These are phyloP conservation scores for Pleurotus citrinopileatus DNA, from an alignment of 768 basidiomycete genomes.

Conservation along the genomic window DNA sequence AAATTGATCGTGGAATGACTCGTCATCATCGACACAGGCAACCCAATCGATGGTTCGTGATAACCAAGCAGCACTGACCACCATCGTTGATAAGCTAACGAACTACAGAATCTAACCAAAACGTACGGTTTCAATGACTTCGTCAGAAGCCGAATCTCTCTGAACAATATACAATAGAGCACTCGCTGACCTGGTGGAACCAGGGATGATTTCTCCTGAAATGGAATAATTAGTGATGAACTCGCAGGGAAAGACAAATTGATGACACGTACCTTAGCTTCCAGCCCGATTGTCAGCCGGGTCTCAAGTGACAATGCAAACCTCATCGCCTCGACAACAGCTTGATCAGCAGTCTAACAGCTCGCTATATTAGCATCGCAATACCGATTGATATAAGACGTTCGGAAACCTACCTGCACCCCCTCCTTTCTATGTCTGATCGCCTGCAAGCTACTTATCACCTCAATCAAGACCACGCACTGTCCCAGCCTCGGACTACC, in stretches of 20 bases:
- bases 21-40: constrained; percentile 32
- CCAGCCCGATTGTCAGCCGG: constrained; percentile 51
- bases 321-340: constrained; percentile 28
- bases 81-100: not conserved
- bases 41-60: constrained; percentile 43
- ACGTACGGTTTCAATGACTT: constrained; percentile 63
- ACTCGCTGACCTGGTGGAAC: constrained; percentile 58
- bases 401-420: constrained; percentile 27
- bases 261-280: constrained; percentile 45
- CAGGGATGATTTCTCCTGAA: constrained; percentile 49
- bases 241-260: not conserved
- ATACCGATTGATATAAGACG: not conserved
- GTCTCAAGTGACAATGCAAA: constrained; percentile 59
- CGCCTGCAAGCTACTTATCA: constrained; percentile 50
- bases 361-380: not conserved
- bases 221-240: not conserved
- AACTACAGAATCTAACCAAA: not conserved
- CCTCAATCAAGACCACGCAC: constrained; percentile 55
- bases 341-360: constrained; percentile 21
- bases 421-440: constrained; percentile 41
- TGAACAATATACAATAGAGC: constrained; percentile 58
- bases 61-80: constrained; percentile 45
- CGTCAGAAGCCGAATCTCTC: constrained; percentile 61
- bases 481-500: constrained; percentile 60
- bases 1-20: constrained; percentile 28